phyloP scores from a whole-genome alignment of 78 protist species.

The Emiliania huxleyi region DNA sequence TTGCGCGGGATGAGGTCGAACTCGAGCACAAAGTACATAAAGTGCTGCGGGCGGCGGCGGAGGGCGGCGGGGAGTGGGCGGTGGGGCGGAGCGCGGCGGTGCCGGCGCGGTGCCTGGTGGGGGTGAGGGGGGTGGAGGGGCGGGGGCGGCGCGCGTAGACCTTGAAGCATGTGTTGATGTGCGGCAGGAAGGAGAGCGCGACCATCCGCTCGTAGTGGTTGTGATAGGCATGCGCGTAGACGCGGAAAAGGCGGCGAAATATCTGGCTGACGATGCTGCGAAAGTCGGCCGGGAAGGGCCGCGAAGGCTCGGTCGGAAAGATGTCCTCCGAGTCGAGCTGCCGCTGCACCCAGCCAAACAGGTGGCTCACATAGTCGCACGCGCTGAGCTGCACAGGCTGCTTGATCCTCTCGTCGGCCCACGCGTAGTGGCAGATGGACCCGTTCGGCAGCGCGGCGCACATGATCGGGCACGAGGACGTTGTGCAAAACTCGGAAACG shows the following conservation, averaged over 20 bases:
- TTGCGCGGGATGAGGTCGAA: conserved; percentile 8
- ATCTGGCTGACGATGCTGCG: conserved; percentile 69
- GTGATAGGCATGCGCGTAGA: conserved; percentile 96
- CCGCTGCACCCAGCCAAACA: conserved; percentile 54
- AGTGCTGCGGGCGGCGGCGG: too few species aligned
- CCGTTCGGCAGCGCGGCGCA: conserved; percentile 16
- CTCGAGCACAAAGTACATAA: conserved; percentile 59
- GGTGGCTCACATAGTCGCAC: background rate
- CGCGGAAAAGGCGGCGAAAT: conserved; percentile 90
- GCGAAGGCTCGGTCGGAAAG: conserved; percentile 72
- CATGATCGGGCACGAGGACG: background rate
- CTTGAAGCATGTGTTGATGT: conserved; percentile 49
- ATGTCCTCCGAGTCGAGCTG: conserved; percentile 87
- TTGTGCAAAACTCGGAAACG: conserved; percentile 88
- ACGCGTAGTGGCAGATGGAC: conserved; percentile 42
- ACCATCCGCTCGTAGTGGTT: conserved; percentile 76
- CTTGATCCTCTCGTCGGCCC: conserved; percentile 6
- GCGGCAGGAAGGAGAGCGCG: conserved; percentile 47
- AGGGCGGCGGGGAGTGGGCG: too few species aligned
- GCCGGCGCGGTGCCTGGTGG: too few species aligned
- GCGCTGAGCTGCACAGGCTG: background rate
- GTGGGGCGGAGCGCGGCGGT: too few species aligned
- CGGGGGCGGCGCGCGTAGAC: background rate
- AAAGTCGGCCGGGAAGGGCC: conserved; percentile 90
- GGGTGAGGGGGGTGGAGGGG: too few species aligned